phyloP scores from a whole-genome alignment of 1,284 basidiomycete genomes.

The Cryptococcus jaspeensis region DNA sequence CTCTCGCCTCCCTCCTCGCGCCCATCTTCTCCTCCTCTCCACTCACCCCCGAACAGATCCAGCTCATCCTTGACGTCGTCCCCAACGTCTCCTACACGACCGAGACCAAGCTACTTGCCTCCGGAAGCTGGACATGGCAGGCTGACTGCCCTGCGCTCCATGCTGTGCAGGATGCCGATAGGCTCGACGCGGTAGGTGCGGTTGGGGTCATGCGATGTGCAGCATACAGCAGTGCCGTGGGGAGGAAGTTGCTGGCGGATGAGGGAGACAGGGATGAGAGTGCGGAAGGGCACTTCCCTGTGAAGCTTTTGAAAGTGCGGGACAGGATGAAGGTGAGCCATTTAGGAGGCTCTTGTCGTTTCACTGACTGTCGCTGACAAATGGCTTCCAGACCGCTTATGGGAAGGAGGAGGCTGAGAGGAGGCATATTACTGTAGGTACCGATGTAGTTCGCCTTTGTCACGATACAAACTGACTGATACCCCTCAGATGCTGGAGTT shows the following conservation, averaged over 20 bases:
- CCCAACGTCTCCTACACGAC: slow-evolving; percentile 84
- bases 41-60: slow-evolving; percentile 13
- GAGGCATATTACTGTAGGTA: slow-evolving; percentile 69
- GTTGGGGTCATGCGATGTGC: slow-evolving; percentile 85
- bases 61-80: slow-evolving; percentile 58
- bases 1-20: slow-evolving; percentile 23
- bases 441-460: no score
- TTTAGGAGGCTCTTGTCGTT: slow-evolving; percentile 1
- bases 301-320: slow-evolving; percentile 75
- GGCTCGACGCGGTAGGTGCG: slow-evolving; percentile 86
- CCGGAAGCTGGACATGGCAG: slow-evolving; percentile 69
- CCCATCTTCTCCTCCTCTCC: slow-evolving; percentile 26
- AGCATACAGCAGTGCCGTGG: slow-evolving; percentile 65
- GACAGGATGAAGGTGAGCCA: slow-evolving; percentile 63
- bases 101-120: slow-evolving; percentile 66
- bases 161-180: slow-evolving; percentile 89
- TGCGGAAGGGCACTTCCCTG: slow-evolving; percentile 80
- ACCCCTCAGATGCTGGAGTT: no score
- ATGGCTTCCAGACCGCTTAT: slow-evolving; percentile 55
- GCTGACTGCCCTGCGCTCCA: slow-evolving; percentile 73
- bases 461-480: no score
- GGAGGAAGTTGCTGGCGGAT: slow-evolving; percentile 16
- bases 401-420: slow-evolving; percentile 69
- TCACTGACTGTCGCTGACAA: slow-evolving; percentile 14
- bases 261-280: slow-evolving; percentile 53